Evolutionary conservation across 352 stramenopile species (phyloP).

Genomic region (Phytophthora ohioensis): DNA sequence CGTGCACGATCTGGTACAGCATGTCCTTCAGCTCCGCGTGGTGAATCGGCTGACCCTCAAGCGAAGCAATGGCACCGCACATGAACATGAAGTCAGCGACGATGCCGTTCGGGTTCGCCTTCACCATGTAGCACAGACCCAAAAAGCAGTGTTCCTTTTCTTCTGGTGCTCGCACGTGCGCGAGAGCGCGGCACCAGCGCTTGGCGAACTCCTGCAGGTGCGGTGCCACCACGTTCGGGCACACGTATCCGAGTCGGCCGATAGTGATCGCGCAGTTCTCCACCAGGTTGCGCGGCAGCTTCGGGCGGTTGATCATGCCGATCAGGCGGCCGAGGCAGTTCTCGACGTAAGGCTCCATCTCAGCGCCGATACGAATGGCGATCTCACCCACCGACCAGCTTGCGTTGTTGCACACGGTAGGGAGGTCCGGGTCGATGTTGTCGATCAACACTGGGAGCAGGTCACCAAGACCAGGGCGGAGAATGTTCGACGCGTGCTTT

Average conservation of each 20-base stretch:
- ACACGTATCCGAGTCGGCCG: conserved; percentile 88
- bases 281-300: conserved; percentile 87
- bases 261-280: conserved; percentile 94
- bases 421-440: conserved; percentile 89
- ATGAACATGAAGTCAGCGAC: conserved; percentile 92
- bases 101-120: conserved; percentile 90
- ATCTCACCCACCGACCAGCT: conserved; percentile 93
- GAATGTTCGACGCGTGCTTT: conserved; percentile 81
- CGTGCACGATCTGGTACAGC: conserved; percentile 90
- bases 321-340: conserved; percentile 74
- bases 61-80: conserved; percentile 88
- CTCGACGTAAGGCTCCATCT: conserved; percentile 88
- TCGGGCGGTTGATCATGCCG: conserved; percentile 89
- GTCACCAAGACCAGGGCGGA: conserved; percentile 76
- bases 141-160: conserved; percentile 93
- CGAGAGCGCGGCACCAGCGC: conserved; percentile 89
- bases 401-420: conserved; percentile 93
- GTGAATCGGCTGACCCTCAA: conserved; percentile 83
- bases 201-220: conserved; percentile 89
- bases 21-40: conserved; percentile 86
- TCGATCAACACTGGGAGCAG: conserved; percentile 88
- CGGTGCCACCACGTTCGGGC: conserved; percentile 80
- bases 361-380: conserved; percentile 81
- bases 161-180: conserved; percentile 81
- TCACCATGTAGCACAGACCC: conserved; percentile 92